phyloP scores from a whole-genome alignment of 2,329 filamentous ascomycete species.

The Neurospora sp. region DNA sequence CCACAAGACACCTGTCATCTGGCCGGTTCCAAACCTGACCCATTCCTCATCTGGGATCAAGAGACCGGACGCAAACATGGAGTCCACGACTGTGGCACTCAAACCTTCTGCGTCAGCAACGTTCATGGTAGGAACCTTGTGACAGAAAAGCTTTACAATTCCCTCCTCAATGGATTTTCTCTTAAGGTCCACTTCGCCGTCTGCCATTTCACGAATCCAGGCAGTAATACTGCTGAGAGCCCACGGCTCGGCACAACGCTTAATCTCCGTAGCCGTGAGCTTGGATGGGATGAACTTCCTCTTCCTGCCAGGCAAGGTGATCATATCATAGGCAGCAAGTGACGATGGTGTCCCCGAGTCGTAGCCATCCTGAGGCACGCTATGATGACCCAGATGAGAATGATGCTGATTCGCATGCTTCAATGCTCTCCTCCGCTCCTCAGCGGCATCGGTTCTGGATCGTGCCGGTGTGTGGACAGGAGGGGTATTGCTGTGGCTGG shows the following conservation, averaged over 20 bases:
- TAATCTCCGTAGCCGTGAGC: constrained; percentile 70
- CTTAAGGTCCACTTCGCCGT: constrained; percentile 82
- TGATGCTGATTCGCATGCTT: constrained; percentile 41
- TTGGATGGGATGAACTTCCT: constrained; percentile 82
- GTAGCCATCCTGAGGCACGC: constrained; percentile 45
- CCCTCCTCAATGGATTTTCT: constrained; percentile 79
- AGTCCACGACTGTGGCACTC: constrained; percentile 63
- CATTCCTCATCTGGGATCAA: constrained; percentile 89
- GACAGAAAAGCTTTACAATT: constrained; percentile 78
- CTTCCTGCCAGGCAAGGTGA: constrained; percentile 71
- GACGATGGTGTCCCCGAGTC: constrained; percentile 43
- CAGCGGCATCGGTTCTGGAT: constrained; percentile 89
- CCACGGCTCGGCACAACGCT: constrained; percentile 83
- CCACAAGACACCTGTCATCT: constrained; percentile 82
- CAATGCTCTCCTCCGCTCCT: constrained; percentile 44
- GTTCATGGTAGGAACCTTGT: constrained; percentile 97
- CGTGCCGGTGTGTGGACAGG: constrained; percentile 72
- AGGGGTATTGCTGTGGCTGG: constrained; percentile 72
- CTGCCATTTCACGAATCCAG: constrained; percentile 84
- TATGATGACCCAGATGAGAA: constrained; percentile 41
- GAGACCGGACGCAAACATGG: constrained; percentile 71
- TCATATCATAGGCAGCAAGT: constrained; percentile 64
- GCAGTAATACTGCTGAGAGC: constrained; percentile 76
- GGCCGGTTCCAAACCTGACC: constrained; percentile 80
- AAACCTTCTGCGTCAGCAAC: constrained; percentile 90